Conservation (phyloP, 345 rosid genomes). For the Diplotaxis tenuifolia region DNA sequence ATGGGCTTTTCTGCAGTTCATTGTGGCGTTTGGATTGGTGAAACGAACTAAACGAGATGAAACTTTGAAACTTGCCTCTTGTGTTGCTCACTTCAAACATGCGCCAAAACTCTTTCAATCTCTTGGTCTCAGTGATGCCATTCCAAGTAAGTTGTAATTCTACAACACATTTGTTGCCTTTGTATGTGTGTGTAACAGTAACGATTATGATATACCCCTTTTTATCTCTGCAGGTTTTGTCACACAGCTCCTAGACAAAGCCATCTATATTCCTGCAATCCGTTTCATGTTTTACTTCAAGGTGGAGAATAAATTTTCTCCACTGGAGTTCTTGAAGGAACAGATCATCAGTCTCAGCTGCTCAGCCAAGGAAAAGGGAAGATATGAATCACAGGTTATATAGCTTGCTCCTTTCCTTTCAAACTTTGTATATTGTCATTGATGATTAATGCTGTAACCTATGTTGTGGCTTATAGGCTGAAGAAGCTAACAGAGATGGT, state of each 20-base stretch:
- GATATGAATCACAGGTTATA: slow-evolving; percentile 23
- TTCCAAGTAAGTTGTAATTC: slow-evolving; percentile 23
- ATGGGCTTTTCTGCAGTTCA: slow-evolving; percentile 29
- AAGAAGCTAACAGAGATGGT: slow-evolving; percentile 27
- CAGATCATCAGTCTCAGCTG: slow-evolving; percentile 21
- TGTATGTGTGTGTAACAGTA: too few species aligned
- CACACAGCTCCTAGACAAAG: background rate
- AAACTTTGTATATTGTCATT: background rate
- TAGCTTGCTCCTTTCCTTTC: background rate
- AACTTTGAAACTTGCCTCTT: background rate
- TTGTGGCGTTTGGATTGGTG: slow-evolving; percentile 26
- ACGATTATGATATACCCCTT: too few species aligned
- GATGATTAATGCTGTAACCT: slow-evolving; percentile 1
- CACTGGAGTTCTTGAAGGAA: slow-evolving; percentile 4
- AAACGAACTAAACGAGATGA: background rate
- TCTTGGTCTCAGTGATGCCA: slow-evolving; percentile 18
- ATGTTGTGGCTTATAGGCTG: slow-evolving; percentile 19
- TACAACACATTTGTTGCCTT: background rate
- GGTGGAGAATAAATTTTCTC: background rate
- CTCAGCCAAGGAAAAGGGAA: slow-evolving; percentile 11
- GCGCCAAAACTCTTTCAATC: slow-evolving; percentile 32
- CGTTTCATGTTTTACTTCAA: slow-evolving; percentile 21
- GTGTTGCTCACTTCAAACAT: slow-evolving; percentile 20
- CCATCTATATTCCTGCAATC: slow-evolving; percentile 6
- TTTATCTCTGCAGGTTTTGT: slow-evolving; percentile 20